Percentiles rank a stretch among this genome's conserved stretches.
Conservation (phyloP, 805 yeast genomes). For the Candida arabinofermentans region DNA sequence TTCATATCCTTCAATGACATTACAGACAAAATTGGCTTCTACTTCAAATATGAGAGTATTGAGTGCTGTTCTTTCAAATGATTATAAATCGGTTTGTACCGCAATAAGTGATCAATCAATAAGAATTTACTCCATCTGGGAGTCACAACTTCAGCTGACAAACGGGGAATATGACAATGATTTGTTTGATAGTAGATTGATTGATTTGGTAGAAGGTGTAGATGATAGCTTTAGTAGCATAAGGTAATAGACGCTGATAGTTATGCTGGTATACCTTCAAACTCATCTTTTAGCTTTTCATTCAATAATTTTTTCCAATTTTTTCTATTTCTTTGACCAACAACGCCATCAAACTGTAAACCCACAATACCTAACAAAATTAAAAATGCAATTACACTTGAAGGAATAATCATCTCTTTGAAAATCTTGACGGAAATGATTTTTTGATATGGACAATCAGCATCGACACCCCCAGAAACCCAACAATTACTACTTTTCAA, state of each 20-base stretch:
- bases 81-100: conserved; percentile 56
- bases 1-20: conserved; percentile 60
- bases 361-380: conserved; percentile 47
- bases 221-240: conserved; percentile 23
- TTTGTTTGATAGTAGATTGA: conserved; percentile 51
- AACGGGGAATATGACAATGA: conserved; percentile 33
- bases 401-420: conserved; percentile 61
- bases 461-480: conserved; percentile 78
- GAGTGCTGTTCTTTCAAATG: conserved; percentile 66
- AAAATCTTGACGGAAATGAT: conserved; percentile 53
- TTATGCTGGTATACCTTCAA: conserved; percentile 84
- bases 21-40: conserved; percentile 46
- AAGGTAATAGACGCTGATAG: conserved; percentile 24
- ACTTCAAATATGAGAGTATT: conserved; percentile 53
- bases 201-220: conserved; percentile 58
- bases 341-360: conserved; percentile 57
- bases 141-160: conserved; percentile 35
- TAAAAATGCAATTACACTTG: conserved; percentile 52
- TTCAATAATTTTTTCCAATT: conserved; percentile 58
- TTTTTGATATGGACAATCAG: conserved; percentile 72
- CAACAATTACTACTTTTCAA: conserved; percentile 72
- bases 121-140: conserved; percentile 73
- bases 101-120: conserved; percentile 79
- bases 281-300: conserved; percentile 56
- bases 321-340: conserved; percentile 67